Evolutionary conservation across 306 rosid species (phyloP).

Genomic region (barrel medic (Medicago truncatula)): DNA sequence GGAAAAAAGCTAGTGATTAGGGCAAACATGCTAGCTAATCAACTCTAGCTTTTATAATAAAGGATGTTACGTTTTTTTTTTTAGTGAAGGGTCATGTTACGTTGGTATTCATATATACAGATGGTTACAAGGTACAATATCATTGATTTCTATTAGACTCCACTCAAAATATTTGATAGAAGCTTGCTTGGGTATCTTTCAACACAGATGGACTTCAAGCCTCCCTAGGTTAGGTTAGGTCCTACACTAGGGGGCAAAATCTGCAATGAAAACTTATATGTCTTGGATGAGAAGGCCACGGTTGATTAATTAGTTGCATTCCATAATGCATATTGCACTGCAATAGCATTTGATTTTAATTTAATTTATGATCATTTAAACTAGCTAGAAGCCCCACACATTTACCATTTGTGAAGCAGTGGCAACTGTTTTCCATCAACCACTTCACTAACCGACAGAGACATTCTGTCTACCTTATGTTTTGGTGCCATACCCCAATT

Average conservation of each 20-base stretch:
- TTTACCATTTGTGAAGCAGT: constrained; percentile 29
- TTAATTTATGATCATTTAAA: constrained; percentile 39
- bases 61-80: too few relatives aligned
- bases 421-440: constrained; percentile 63
- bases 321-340: constrained; percentile 3
- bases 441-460: constrained; percentile 57
- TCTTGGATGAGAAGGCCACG: constrained; percentile 43
- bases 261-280: neutral
- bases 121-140: too few relatives aligned
- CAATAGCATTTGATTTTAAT: neutral
- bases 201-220: neutral
- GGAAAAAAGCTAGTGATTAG: too few relatives aligned
- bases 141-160: constrained; percentile 9
- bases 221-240: constrained; percentile 15
- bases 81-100: too few relatives aligned
- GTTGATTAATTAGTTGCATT: constrained; percentile 8
- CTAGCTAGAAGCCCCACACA: constrained; percentile 21
- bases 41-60: too few relatives aligned
- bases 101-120: too few relatives aligned
- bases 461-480: constrained; percentile 52
- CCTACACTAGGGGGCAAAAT: constrained; percentile 5
- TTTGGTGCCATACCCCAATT: constrained; percentile 21
- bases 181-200: constrained; percentile 9
- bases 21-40: too few relatives aligned
- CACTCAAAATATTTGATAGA: neutral